Evolutionary conservation across 1,139 yeast genomes (phyloP).

Genomic region (Suhomyces atakaporum): DNA sequence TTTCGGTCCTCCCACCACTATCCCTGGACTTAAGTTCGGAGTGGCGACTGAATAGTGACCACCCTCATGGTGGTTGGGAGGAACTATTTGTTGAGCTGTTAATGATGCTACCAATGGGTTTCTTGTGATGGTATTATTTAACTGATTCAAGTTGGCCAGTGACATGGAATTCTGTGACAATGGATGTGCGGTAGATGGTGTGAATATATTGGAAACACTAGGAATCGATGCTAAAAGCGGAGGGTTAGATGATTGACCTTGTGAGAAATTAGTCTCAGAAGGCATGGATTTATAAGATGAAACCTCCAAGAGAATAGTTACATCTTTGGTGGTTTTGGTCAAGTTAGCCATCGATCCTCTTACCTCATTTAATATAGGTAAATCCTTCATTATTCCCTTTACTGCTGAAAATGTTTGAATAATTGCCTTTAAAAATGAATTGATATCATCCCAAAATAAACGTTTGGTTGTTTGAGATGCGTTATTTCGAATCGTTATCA

Average conservation of each 20-base stretch:
- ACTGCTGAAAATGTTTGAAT: constrained; percentile 82
- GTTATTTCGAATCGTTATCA: constrained; percentile 53
- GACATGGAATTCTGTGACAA: constrained; percentile 24
- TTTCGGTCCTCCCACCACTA: constrained; percentile 2
- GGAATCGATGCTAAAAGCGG: constrained; percentile 34
- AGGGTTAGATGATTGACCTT: constrained; percentile 20
- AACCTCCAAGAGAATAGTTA: constrained; percentile 74
- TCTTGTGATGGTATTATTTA: constrained; percentile 18
- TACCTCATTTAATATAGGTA: constrained; percentile 78
- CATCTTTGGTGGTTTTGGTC: constrained; percentile 88
- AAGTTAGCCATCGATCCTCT: constrained; percentile 77
- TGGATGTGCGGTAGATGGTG: constrained; percentile 36
- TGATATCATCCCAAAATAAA: constrained; percentile 84
- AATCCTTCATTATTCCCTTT: constrained; percentile 76
- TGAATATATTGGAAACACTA: constrained; percentile 38
- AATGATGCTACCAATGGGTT: constrained; percentile 30
- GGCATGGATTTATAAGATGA: constrained; percentile 45
- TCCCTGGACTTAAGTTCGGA: constrained; percentile 10
- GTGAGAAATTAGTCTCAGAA: constrained; percentile 11
- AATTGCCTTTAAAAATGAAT: constrained; percentile 77
- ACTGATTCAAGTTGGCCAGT: constrained; percentile 22
- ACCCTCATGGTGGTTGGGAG: constrained; percentile 5
- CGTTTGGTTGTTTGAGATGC: constrained; percentile 60
- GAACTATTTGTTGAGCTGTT: not conserved
- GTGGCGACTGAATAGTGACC: constrained; percentile 8